These are phyloP conservation scores for Syncephalastrum contaminatum DNA, from an alignment of 371 early-diverging fungal genomes.

Conservation along the genomic window DNA sequence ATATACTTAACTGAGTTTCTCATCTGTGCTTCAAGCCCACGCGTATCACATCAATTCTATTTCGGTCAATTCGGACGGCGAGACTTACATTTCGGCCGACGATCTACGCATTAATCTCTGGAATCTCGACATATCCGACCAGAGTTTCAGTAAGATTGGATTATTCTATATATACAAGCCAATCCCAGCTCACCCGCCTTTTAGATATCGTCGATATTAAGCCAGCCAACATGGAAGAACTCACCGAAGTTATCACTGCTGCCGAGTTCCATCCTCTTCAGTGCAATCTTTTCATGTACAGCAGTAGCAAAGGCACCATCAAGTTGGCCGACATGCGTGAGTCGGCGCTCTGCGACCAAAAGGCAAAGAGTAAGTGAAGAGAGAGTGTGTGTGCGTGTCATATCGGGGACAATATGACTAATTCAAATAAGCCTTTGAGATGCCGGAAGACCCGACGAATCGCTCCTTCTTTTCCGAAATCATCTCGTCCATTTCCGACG, in stretches of 20 bases:
- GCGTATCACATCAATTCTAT: slow-evolving; percentile 96
- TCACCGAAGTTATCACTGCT: slow-evolving; percentile 94
- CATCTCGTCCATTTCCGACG: slow-evolving; percentile 93
- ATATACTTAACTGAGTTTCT: neutral
- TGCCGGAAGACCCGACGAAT: slow-evolving; percentile 87
- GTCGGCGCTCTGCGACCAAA: slow-evolving; percentile 82
- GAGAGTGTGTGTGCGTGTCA: neutral
- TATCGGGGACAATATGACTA: no score
- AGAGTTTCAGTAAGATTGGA: slow-evolving; percentile 66
- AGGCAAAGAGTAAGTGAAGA: slow-evolving; percentile 59
- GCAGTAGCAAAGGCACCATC: slow-evolving; percentile 89
- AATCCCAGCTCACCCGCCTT: slow-evolving; percentile 1
- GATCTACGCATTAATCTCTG: slow-evolving; percentile 93
- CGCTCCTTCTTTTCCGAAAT: slow-evolving; percentile 97
- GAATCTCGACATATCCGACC: slow-evolving; percentile 86
- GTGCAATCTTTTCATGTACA: slow-evolving; percentile 91
- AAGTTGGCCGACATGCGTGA: slow-evolving; percentile 88
- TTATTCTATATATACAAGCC: neutral
- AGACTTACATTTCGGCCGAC: slow-evolving; percentile 93
- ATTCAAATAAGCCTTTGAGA: slow-evolving; percentile 74
- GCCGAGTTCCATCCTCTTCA: slow-evolving; percentile 89
- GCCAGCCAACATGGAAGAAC: slow-evolving; percentile 92
- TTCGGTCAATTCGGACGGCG: slow-evolving; percentile 87
- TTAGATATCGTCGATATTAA: slow-evolving; percentile 93
- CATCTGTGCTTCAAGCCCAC: slow-evolving; percentile 60